Evolutionary conservation across 192 early-diverging fungal genomes (phyloP).

Genomic region (Umbelopsis ramanniana): DNA sequence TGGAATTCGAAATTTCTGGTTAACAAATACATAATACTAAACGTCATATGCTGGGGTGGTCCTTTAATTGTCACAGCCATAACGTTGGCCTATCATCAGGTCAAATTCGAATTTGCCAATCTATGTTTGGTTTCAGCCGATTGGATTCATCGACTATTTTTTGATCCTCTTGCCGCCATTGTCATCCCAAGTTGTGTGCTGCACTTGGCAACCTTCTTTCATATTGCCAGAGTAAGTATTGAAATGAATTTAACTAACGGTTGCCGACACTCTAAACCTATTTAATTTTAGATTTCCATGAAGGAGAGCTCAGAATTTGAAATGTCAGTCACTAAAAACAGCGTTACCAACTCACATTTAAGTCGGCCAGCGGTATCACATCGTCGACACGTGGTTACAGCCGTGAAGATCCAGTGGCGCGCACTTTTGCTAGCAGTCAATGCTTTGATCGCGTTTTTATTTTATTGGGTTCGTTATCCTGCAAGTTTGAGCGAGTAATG

Average conservation of each 20-base stretch:
- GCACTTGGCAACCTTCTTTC: slow-evolving; percentile 55
- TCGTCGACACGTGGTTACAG: slow-evolving; percentile 47
- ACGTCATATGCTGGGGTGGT: slow-evolving; percentile 55
- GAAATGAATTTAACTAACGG: not conserved
- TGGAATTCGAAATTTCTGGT: slow-evolving; percentile 57
- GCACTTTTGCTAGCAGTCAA: slow-evolving; percentile 50
- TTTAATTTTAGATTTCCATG: slow-evolving; percentile 29
- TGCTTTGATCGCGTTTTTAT: slow-evolving; percentile 45
- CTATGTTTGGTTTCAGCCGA: slow-evolving; percentile 52
- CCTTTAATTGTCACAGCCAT: slow-evolving; percentile 41
- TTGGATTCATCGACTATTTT: slow-evolving; percentile 47
- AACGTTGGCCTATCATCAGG: slow-evolving; percentile 41
- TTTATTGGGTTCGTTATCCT: slow-evolving; percentile 49
- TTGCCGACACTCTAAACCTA: not conserved
- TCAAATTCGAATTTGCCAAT: slow-evolving; percentile 55
- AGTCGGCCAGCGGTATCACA: slow-evolving; percentile 10
- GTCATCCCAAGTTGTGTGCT: slow-evolving; percentile 52
- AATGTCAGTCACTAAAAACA: slow-evolving; percentile 29
- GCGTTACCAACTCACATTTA: slow-evolving; percentile 3
- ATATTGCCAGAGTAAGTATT: slow-evolving; percentile 48
- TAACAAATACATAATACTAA: slow-evolving; percentile 44
- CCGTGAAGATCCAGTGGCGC: slow-evolving; percentile 59
- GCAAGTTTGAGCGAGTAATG: not conserved
- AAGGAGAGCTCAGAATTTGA: slow-evolving; percentile 34
- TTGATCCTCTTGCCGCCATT: slow-evolving; percentile 57